phyloP scores from a whole-genome alignment of 2,329 filamentous ascomycete genomes.

The Pyricularia pennisetigena region DNA sequence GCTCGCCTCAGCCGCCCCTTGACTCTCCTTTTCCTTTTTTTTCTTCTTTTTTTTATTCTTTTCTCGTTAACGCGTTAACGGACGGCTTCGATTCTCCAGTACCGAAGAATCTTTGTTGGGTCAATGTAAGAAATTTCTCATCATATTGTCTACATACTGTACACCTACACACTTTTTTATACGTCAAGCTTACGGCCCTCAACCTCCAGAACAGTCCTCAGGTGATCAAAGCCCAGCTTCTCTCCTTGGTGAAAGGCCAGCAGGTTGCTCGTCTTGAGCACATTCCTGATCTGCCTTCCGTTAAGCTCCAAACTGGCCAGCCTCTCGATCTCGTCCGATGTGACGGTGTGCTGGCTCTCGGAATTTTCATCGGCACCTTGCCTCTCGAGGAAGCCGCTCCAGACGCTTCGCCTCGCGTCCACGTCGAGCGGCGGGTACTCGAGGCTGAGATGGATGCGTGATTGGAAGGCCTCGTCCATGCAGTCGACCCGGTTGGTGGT shows the following conservation, averaged over 20 bases:
- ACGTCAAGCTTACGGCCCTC: slow-evolving; percentile 10
- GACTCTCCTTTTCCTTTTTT: background rate
- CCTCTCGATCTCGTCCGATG: slow-evolving; percentile 9
- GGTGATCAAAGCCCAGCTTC: slow-evolving; percentile 17
- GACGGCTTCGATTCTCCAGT: background rate
- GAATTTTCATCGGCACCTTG: background rate
- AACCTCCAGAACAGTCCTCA: slow-evolving; percentile 18
- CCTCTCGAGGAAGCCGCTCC: background rate
- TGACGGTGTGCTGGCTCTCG: background rate
- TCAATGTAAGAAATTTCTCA: background rate
- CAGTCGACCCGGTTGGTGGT: slow-evolving; percentile 6
- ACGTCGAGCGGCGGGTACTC: slow-evolving; percentile 6
- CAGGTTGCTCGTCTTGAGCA: slow-evolving; percentile 18
- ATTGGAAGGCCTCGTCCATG: slow-evolving; percentile 7
- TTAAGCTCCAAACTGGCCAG: slow-evolving; percentile 16
- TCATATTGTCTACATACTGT: background rate
- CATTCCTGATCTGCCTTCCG: slow-evolving; percentile 23
- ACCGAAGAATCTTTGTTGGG: background rate
- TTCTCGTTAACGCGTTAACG: no score
- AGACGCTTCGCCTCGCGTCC: background rate
- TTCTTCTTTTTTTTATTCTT: no score
- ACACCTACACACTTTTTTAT: background rate
- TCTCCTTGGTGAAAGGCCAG: slow-evolving; percentile 21
- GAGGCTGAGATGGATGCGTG: slow-evolving; percentile 4
- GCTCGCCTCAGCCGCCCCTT: background rate